Evolutionary conservation across 208 protist species (phyloP).

Genomic region (Wallacemonas sp.): DNA sequence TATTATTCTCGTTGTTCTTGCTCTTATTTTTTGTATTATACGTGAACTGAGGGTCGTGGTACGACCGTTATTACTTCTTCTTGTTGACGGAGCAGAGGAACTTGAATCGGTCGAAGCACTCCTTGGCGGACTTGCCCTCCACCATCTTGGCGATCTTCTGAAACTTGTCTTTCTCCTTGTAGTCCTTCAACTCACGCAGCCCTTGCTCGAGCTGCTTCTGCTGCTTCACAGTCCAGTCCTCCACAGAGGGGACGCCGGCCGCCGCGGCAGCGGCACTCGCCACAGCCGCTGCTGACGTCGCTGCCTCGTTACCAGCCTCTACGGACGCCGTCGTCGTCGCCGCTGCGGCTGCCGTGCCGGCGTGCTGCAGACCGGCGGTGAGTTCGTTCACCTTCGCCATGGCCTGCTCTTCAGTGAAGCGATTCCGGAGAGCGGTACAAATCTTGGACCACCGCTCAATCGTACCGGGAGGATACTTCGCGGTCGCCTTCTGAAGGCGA

Average conservation of each 20-base stretch:
- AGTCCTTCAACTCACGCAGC: slow-evolving; percentile 91
- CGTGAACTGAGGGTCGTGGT: slow-evolving; percentile 7
- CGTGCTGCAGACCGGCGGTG: slow-evolving; percentile 52
- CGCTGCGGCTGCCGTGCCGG: slow-evolving; percentile 9
- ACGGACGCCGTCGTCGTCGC: not conserved
- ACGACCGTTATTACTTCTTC: slow-evolving; percentile 45
- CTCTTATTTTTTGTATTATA: not conserved
- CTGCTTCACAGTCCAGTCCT: slow-evolving; percentile 93
- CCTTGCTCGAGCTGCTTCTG: slow-evolving; percentile 95
- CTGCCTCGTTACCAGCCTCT: slow-evolving; percentile 11
- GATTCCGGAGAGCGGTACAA: slow-evolving; percentile 59
- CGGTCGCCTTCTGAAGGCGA: slow-evolving; percentile 93
- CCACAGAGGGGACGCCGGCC: slow-evolving; percentile 27
- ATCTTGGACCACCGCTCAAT: slow-evolving; percentile 93
- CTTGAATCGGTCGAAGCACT: slow-evolving; percentile 96
- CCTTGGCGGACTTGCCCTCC: slow-evolving; percentile 93
- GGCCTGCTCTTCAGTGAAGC: slow-evolving; percentile 87
- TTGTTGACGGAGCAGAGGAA: slow-evolving; percentile 93
- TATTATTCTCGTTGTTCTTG: not conserved
- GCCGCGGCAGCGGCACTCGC: slow-evolving; percentile 1
- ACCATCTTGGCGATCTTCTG: slow-evolving; percentile 94
- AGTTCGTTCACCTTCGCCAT: slow-evolving; percentile 92
- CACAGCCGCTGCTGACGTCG: not conserved
- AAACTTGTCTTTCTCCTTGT: slow-evolving; percentile 95
- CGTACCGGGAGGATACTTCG: slow-evolving; percentile 92